Base-by-base conservation (phyloP, 169 alveolate genomes). In the Cryptosporidium meleagridis region DNA sequence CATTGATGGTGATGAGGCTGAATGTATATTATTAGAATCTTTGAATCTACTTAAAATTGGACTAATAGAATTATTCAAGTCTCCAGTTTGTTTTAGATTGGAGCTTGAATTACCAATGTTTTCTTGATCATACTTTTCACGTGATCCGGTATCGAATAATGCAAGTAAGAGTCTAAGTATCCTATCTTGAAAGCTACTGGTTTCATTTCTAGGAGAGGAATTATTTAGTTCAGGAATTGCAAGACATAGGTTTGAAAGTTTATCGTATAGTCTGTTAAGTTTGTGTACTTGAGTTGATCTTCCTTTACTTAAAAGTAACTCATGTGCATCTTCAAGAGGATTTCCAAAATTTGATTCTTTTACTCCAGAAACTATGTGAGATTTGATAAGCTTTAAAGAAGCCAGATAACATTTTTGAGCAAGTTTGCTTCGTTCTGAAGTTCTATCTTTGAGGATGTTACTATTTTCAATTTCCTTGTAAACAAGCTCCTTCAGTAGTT, bases 311-410 rank as follows among this genome's bases (percentile, higher is more conserved):
- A 80, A 21, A 12, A 80, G 33, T 26, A 80, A 31, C 67, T 80
- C 89, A 26, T 62, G 89, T 5, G 80, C 80, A 29, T 80, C 72
- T 44, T 80, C 89, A 1, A 80, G 68, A 9, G 89, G 89, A 62
- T 59, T 62, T 14, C 45, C 89, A 41, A 29, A 44, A 18, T 21
- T 33, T 8, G 80, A 23, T 41, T 62, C 75, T 58, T 62, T 80
- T 33, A 45, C 21, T 6, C 89, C 89, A 4, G 89, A 80, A 26
- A 80, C 89, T 14, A 80, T 80, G 26, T 80, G 89, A 39, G 89
- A 37, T 23, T 80, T 80, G 9, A 80, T 62, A 3, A 80, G 52
- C 18, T 80, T 80, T 18, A 80, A 65, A 61, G 89, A 37, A 4
- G 62, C 26, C n/a, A 80, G 31, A n/a, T 80, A 80, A 5, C 75